Conservation (phyloP, 2,329 filamentous ascomycete genomes). For the Incumbomyces delicatus region DNA sequence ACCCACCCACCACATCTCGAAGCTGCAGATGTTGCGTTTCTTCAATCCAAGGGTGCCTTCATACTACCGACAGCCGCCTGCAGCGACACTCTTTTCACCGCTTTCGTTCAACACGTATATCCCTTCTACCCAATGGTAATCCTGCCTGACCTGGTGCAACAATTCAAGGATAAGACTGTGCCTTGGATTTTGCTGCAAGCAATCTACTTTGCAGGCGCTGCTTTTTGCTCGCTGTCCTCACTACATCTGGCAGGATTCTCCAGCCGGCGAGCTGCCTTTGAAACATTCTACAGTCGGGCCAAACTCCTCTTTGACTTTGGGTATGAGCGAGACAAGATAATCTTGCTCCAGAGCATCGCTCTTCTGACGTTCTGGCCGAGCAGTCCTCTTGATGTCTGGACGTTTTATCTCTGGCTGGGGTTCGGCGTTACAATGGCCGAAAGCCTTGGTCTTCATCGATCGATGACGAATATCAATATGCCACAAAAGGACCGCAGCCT, state of each 20-base stretch:
- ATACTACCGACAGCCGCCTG: too few relatives aligned
- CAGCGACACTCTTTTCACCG: too few relatives aligned
- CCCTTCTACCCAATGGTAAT: constrained; percentile 9
- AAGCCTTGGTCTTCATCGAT: constrained; percentile 9
- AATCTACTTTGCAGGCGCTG: constrained; percentile 6
- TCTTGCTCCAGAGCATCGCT: constrained; percentile 8
- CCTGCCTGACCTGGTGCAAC: constrained; percentile 6
- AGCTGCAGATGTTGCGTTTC: too few relatives aligned
- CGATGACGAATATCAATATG: constrained; percentile 6
- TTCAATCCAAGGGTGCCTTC: too few relatives aligned
- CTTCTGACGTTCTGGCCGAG: constrained; percentile 7
- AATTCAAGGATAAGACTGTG: constrained; percentile 7
- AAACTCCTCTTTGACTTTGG: constrained; percentile 8
- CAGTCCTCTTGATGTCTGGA: constrained; percentile 7
- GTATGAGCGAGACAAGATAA: constrained; percentile 9
- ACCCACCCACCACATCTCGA: too few relatives aligned
- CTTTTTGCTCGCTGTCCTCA: constrained; percentile 6
- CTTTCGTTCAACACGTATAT: constrained; percentile 8
- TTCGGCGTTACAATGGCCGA: constrained; percentile 9
- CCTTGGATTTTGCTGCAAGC: constrained; percentile 8
- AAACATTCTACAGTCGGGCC: constrained; percentile 6
- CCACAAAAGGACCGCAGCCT: constrained; percentile 5
- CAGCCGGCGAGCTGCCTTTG: constrained; percentile 6
- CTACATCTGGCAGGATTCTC: constrained; percentile 7
- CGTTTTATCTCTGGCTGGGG: constrained; percentile 8